A percentile compares a stretch with the other conserved stretches of the same genome.
Evolutionary conservation across 2,329 filamentous ascomycete genomes (phyloP).

Genomic region (Diaporthe australafricana): DNA sequence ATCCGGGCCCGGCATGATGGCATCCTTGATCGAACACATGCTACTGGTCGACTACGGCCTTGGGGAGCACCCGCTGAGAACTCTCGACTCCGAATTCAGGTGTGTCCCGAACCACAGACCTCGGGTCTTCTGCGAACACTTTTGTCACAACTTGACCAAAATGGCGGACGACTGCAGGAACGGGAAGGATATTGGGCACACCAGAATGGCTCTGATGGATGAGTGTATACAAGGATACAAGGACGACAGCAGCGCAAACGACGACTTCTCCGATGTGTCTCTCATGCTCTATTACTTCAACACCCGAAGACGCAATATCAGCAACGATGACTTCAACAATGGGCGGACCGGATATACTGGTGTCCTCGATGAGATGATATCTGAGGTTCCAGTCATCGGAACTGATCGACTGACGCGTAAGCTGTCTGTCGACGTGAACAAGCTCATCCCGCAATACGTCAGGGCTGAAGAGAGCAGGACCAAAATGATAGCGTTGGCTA

Average conservation of each 20-base stretch:
- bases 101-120: neutral
- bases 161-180: neutral
- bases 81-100: neutral
- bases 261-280: slow-evolving; percentile 18
- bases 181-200: neutral
- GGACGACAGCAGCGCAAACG: neutral
- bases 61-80: neutral
- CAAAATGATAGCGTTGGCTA: neutral
- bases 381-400: slow-evolving; percentile 34
- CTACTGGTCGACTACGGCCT: slow-evolving; percentile 13
- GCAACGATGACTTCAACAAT: neutral
- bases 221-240: neutral
- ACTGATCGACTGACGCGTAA: slow-evolving; percentile 38
- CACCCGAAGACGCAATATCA: slow-evolving; percentile 23
- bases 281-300: slow-evolving; percentile 37
- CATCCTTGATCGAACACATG: slow-evolving; percentile 19
- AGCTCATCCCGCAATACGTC: slow-evolving; percentile 32
- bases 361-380: slow-evolving; percentile 38
- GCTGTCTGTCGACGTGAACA: slow-evolving; percentile 38
- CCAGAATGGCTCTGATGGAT: neutral
- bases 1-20: neutral
- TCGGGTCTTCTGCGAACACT: neutral
- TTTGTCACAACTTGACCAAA: neutral
- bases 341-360: slow-evolving; percentile 37
- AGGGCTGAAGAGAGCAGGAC: neutral